These are phyloP conservation scores for Priceomyces castillae DNA, from an alignment of 805 yeast genomes.

Conservation along the genomic window DNA sequence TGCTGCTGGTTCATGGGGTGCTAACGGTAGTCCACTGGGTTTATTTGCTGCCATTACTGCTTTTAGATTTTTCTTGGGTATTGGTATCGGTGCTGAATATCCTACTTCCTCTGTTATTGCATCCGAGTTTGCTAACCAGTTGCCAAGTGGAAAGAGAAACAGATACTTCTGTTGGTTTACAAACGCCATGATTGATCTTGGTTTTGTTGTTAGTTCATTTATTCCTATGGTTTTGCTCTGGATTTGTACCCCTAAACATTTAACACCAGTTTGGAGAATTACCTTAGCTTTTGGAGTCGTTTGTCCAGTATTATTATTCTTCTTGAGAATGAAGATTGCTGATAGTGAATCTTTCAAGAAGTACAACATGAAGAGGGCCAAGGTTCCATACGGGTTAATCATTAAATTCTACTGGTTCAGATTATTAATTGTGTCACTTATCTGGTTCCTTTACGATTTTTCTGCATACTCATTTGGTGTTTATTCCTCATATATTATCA, in stretches of 20 bases:
- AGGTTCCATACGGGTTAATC: conserved; percentile 65
- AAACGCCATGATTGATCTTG: conserved; percentile 80
- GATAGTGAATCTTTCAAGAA: conserved; percentile 73
- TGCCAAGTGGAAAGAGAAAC: conserved; percentile 82
- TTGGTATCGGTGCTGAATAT: conserved; percentile 93
- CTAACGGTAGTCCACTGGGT: conserved; percentile 63
- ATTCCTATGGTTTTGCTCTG: conserved; percentile 83
- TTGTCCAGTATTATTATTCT: conserved; percentile 76
- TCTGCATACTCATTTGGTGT: conserved; percentile 84
- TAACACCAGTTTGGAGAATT: conserved; percentile 87
- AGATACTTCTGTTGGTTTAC: conserved; percentile 90
- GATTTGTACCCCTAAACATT: conserved; percentile 70
- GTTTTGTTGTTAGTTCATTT: conserved; percentile 79
- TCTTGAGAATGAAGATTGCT: conserved; percentile 69
- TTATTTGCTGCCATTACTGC: conserved; percentile 80
- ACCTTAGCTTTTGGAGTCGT: conserved; percentile 88
- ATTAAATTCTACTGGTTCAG: conserved; percentile 85
- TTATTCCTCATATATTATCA: conserved; percentile 71
- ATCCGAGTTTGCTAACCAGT: conserved; percentile 79
- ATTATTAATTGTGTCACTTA: conserved; percentile 61
- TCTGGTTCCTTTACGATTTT: conserved; percentile 93
- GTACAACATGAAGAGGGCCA: conserved; percentile 61
- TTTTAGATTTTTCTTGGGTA: conserved; percentile 83
- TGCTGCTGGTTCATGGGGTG: conserved; percentile 85
- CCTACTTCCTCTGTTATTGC: conserved; percentile 93